A percentile compares a stretch with the other conserved stretches of the same genome.
These are phyloP conservation scores for Coprinopsis sp. DNA, from an alignment of 768 basidiomycete species.

Conservation along the genomic window DNA sequence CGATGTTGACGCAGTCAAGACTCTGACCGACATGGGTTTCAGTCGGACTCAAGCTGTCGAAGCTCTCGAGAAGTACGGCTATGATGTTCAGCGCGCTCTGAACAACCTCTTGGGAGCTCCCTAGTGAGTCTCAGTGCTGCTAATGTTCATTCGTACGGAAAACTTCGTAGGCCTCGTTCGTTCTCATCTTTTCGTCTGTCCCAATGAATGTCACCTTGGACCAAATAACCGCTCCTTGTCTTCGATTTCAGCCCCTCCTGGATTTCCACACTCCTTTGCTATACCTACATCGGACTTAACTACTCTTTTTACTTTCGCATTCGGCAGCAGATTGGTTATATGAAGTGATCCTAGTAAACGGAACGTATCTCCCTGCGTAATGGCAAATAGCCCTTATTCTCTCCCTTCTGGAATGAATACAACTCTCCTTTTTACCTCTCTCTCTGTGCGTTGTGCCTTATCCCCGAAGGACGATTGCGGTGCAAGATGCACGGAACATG, in stretches of 20 bases:
- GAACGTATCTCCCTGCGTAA: background rate
- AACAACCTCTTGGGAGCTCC: slow-evolving; percentile 59
- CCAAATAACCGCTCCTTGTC: background rate
- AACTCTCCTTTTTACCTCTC: background rate
- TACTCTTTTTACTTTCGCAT: background rate
- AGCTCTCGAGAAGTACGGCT: slow-evolving; percentile 80
- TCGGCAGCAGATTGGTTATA: no score
- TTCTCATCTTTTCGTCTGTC: slow-evolving; percentile 3
- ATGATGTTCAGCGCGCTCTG: slow-evolving; percentile 73
- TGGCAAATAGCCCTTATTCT: background rate
- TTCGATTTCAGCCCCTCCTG: background rate
- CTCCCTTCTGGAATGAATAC: background rate
- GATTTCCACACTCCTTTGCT: slow-evolving; percentile 6
- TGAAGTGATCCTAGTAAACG: no score
- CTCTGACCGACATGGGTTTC: slow-evolving; percentile 89
- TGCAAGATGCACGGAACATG: background rate
- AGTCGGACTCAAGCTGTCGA: slow-evolving; percentile 73
- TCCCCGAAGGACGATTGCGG: background rate
- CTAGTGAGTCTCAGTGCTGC: no score
- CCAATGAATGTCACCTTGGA: background rate
- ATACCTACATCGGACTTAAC: background rate
- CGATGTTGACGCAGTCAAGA: slow-evolving; percentile 72
- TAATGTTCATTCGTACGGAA: no score
- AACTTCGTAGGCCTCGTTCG: no score
- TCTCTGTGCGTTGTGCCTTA: background rate